Conservation (phyloP, 2,329 filamentous ascomycete species). For the Cytospora paraplurivora region DNA sequence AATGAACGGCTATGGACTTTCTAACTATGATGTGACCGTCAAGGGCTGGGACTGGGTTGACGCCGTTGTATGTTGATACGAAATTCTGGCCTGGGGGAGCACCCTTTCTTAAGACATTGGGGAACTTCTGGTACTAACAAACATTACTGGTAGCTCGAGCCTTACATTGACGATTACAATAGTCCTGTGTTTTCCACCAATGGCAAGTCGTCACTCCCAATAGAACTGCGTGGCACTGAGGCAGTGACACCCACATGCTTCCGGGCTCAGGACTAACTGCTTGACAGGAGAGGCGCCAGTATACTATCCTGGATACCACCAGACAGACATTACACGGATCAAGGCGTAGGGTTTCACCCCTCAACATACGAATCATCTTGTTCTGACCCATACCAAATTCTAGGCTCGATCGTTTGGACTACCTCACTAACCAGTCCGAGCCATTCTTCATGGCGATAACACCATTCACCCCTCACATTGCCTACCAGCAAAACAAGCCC, state of each 20-base stretch:
- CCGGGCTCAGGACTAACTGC: background rate
- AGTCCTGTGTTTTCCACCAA: conserved; percentile 34
- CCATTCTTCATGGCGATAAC: conserved; percentile 33
- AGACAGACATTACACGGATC: conserved; percentile 34
- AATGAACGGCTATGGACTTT: conserved; percentile 45
- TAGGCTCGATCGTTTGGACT: conserved; percentile 30
- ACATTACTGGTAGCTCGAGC: conserved; percentile 32
- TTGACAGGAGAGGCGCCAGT: conserved; percentile 25
- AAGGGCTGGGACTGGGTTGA: conserved; percentile 36
- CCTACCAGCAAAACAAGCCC: conserved; percentile 24
- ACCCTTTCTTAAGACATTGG: background rate
- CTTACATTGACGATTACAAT: conserved; percentile 36
- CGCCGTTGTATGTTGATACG: conserved; percentile 26
- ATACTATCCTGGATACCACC: conserved; percentile 33
- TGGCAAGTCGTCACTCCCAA: background rate
- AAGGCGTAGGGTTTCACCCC: conserved; percentile 29
- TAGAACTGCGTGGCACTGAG: background rate
- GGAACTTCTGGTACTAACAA: background rate
- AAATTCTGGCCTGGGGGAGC: background rate
- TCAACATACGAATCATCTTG: background rate
- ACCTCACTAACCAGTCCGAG: conserved; percentile 28
- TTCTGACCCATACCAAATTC: background rate
- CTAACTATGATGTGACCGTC: conserved; percentile 42
- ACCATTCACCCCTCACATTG: conserved; percentile 32
- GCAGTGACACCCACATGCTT: background rate